Conservation (phyloP, 2,329 filamentous ascomycete species). For the Penicillium palitans region DNA sequence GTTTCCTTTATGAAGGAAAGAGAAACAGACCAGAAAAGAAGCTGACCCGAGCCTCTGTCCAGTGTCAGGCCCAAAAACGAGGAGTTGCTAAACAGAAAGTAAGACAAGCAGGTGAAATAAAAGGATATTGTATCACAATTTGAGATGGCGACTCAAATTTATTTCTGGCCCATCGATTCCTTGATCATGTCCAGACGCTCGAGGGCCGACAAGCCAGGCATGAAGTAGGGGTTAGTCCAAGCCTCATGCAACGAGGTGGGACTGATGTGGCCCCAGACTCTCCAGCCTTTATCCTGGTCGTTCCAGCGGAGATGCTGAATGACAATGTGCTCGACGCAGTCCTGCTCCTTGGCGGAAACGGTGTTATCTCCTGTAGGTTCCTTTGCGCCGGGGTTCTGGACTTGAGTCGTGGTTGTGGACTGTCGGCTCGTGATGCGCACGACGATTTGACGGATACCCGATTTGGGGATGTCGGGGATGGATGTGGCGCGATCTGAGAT, state of each 20-base stretch:
- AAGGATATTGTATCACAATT: neutral
- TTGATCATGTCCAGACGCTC: slow-evolving; percentile 40
- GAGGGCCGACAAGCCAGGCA: slow-evolving; percentile 33
- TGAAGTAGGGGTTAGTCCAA: slow-evolving; percentile 37
- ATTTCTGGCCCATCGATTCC: slow-evolving; percentile 18
- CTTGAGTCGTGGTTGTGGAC: slow-evolving; percentile 30
- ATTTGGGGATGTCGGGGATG: slow-evolving; percentile 41
- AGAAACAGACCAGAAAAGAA: neutral
- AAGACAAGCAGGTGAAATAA: slow-evolving; percentile 1
- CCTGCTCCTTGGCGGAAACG: slow-evolving; percentile 40
- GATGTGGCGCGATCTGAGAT: slow-evolving; percentile 45
- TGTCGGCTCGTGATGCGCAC: slow-evolving; percentile 43
- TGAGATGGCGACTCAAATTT: neutral
- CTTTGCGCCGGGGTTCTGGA: neutral
- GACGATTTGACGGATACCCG: slow-evolving; percentile 43
- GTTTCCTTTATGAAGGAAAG: neutral
- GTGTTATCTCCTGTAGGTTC: slow-evolving; percentile 4
- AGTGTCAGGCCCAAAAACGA: neutral
- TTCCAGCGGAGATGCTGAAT: slow-evolving; percentile 49
- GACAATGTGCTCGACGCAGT: slow-evolving; percentile 53
- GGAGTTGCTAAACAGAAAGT: neutral
- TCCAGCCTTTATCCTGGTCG: slow-evolving; percentile 48
- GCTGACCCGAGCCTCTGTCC: neutral
- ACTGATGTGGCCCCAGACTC: slow-evolving; percentile 51
- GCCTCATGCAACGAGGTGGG: slow-evolving; percentile 46